These are phyloP conservation scores for Ogataea trehaloabstinens DNA, from an alignment of 805 yeast species.

Conservation along the genomic window DNA sequence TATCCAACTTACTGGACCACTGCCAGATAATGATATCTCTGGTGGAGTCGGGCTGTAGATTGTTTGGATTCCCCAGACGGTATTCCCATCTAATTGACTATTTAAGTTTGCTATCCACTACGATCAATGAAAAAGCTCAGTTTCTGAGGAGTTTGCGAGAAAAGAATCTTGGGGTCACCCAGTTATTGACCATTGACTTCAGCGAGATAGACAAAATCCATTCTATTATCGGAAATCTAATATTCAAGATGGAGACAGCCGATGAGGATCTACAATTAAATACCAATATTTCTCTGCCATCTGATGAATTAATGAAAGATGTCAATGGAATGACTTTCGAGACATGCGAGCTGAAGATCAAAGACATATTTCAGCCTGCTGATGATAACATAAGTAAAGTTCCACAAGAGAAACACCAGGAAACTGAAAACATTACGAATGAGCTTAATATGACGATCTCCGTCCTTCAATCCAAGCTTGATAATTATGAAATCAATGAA, in stretches of 20 bases:
- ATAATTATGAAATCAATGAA: conserved; percentile 32
- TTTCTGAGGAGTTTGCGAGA: conserved; percentile 3
- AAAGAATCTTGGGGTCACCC: conserved; percentile 6
- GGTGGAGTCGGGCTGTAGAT: conserved; percentile 6
- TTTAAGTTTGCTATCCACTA: background rate
- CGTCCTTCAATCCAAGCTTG: conserved; percentile 43
- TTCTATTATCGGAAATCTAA: conserved; percentile 1
- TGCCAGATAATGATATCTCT: background rate
- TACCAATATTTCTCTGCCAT: background rate
- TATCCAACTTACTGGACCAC: conserved; percentile 3
- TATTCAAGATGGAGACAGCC: conserved; percentile 2
- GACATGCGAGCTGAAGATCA: background rate
- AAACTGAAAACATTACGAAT: conserved; percentile 27
- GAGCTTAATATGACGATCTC: conserved; percentile 46
- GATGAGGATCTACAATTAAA: conserved; percentile 1
- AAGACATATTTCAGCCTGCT: background rate
- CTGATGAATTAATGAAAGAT: background rate
- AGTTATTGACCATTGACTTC: background rate
- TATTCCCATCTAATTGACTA: background rate
- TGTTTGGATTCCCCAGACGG: conserved; percentile 3
- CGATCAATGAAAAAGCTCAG: background rate
- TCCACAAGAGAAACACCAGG: background rate
- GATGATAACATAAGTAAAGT: background rate
- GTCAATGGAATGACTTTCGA: background rate
- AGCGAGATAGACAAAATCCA: background rate